phyloP scores from a whole-genome alignment of 257 asterid species.

The Datura wrightii region DNA sequence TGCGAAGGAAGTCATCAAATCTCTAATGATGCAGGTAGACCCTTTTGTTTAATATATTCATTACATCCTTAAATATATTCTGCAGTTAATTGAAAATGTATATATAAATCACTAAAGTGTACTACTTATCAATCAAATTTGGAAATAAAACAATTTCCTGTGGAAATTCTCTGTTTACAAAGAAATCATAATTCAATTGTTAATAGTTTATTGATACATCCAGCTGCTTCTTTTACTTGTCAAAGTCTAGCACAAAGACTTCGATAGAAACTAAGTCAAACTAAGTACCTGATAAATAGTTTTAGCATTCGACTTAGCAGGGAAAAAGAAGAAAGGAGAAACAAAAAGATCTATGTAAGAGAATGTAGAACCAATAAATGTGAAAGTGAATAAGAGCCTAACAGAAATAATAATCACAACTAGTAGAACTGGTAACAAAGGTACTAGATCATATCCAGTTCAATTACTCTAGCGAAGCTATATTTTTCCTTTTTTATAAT shows the following conservation, averaged over 20 bases:
- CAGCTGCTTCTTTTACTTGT: constrained; percentile 10
- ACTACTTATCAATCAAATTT: constrained; percentile 6
- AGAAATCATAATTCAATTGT: neutral
- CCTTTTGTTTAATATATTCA: neutral
- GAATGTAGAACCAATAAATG: constrained; percentile 17
- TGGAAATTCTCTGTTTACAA: neutral
- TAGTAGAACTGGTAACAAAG: constrained; percentile 7
- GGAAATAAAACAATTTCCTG: neutral
- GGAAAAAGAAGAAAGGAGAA: constrained; percentile 27
- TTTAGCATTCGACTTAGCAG: constrained; percentile 10
- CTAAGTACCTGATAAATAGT: constrained; percentile 23
- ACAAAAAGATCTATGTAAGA: constrained; percentile 11
- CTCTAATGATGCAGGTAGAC: constrained; percentile 61
- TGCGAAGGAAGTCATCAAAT: constrained; percentile 61
- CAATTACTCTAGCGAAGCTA: neutral
- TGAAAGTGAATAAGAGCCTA: neutral
- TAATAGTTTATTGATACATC: neutral
- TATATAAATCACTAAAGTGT: neutral
- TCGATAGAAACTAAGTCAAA: neutral
- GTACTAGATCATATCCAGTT: constrained; percentile 13
- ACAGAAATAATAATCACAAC: neutral
- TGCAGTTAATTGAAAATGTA: constrained; percentile 4
- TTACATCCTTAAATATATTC: constrained; percentile 30
- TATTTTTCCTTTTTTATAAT: neutral
- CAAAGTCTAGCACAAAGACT: constrained; percentile 8